Conservation (phyloP, 2,329 filamentous ascomycete genomes). For the Cladosporium sp. region DNA sequence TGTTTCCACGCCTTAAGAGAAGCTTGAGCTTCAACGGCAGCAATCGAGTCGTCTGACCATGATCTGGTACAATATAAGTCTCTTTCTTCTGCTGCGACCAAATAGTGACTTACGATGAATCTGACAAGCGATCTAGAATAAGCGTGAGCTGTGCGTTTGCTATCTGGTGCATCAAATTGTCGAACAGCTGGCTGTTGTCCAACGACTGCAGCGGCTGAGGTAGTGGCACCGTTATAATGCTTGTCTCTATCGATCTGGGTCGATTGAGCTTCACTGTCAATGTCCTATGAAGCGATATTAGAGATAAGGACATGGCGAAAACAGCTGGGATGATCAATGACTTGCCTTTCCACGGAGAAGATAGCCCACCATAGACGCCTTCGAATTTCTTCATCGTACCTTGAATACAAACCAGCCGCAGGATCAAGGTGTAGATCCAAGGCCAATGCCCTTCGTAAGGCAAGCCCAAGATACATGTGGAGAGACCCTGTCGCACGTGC, state of each 20-base stretch:
- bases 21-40: not conserved
- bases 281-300: not conserved
- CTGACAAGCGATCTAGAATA: not conserved
- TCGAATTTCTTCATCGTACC: not conserved
- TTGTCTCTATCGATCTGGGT: constrained; percentile 4
- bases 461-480: constrained; percentile 9
- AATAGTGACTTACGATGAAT: not conserved
- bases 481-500: constrained; percentile 1
- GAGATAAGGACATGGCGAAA: not conserved
- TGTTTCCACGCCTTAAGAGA: constrained; percentile 6
- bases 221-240: not conserved
- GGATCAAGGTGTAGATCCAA: not conserved
- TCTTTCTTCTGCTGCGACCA: not conserved
- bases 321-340: not conserved
- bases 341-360: constrained; percentile 8
- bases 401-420: not conserved
- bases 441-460: constrained; percentile 4
- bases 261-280: constrained; percentile 9
- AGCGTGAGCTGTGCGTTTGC: constrained; percentile 4
- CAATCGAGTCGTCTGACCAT: not conserved
- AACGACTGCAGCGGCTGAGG: not conserved
- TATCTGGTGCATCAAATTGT: constrained; percentile 4
- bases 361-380: constrained; percentile 9
- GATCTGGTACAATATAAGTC: not conserved
- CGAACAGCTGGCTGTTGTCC: not conserved